A percentile compares a stretch with the other conserved stretches of the same genome.
Evolutionary conservation across 1,284 basidiomycete species (phyloP).

Genomic region (Amylostereum areolatum): DNA sequence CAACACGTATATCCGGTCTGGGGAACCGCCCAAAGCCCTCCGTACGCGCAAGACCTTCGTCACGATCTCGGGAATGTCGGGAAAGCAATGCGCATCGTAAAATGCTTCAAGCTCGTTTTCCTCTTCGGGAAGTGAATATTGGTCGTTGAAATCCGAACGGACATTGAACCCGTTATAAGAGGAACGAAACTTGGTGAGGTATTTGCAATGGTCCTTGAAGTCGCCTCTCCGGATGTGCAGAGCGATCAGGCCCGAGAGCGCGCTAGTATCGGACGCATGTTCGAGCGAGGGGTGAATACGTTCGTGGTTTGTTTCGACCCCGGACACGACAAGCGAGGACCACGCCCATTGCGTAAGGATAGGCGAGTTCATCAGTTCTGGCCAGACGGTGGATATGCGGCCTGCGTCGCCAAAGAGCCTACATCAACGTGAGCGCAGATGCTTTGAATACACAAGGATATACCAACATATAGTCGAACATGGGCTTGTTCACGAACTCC

Average conservation of each 20-base stretch:
- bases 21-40: slow-evolving; percentile 18
- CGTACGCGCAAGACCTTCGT: slow-evolving; percentile 34
- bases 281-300: slow-evolving; percentile 32
- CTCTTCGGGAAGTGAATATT: slow-evolving; percentile 32
- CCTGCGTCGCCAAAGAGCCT: neutral
- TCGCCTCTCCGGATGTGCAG: slow-evolving; percentile 66
- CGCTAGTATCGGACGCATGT: slow-evolving; percentile 2
- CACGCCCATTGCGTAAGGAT: slow-evolving; percentile 47
- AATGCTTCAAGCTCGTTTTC: slow-evolving; percentile 23
- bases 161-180: slow-evolving; percentile 56
- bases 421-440: neutral
- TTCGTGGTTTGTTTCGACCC: slow-evolving; percentile 44
- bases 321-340: slow-evolving; percentile 54
- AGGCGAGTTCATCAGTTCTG: slow-evolving; percentile 30
- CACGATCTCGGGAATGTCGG: slow-evolving; percentile 47
- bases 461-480: slow-evolving; percentile 35
- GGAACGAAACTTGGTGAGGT: slow-evolving; percentile 43
- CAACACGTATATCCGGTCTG: slow-evolving; percentile 49
- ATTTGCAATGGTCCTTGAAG: slow-evolving; percentile 53
- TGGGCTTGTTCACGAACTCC: slow-evolving; percentile 34
- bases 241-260: neutral
- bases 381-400: neutral
- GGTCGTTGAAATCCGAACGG: slow-evolving; percentile 43
- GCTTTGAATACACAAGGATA: neutral
- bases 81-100: slow-evolving; percentile 55